Evolutionary conservation across 2,329 filamentous ascomycete species (phyloP).

Genomic region (Colletotrichum tropicicola): DNA sequence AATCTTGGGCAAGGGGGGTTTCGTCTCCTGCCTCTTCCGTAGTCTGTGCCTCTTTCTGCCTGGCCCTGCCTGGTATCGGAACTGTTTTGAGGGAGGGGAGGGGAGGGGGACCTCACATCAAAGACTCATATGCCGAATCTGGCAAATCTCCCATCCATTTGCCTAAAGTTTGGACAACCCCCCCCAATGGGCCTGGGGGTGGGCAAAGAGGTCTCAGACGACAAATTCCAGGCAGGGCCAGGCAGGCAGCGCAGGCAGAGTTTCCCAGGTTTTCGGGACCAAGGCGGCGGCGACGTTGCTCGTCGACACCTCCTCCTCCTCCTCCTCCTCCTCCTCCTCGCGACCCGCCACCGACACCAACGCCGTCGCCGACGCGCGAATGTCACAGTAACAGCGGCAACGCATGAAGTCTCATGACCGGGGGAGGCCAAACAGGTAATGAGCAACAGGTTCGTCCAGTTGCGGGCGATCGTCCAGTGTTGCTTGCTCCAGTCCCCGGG

Average conservation of each 20-base stretch:
- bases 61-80: not conserved
- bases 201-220: not conserved
- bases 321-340: too few relatives aligned
- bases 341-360: not conserved
- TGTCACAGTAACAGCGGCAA: conserved; percentile 18
- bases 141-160: not conserved
- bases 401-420: conserved; percentile 9
- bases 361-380: conserved; percentile 14
- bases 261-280: conserved; percentile 20
- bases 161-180: not conserved
- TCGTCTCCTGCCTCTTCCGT: not conserved
- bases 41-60: not conserved
- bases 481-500: not conserved
- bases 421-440: not conserved
- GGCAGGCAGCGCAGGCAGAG: not conserved
- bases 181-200: not conserved
- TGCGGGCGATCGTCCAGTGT: not conserved
- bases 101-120: not conserved
- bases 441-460: not conserved
- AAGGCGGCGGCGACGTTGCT: not conserved
- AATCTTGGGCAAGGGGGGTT: not conserved
- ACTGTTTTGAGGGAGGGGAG: not conserved
- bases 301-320: not conserved
- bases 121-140: not conserved
- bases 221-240: not conserved